Base-by-base conservation (phyloP, 768 basidiomycete genomes). In the Suillus brevipes region DNA sequence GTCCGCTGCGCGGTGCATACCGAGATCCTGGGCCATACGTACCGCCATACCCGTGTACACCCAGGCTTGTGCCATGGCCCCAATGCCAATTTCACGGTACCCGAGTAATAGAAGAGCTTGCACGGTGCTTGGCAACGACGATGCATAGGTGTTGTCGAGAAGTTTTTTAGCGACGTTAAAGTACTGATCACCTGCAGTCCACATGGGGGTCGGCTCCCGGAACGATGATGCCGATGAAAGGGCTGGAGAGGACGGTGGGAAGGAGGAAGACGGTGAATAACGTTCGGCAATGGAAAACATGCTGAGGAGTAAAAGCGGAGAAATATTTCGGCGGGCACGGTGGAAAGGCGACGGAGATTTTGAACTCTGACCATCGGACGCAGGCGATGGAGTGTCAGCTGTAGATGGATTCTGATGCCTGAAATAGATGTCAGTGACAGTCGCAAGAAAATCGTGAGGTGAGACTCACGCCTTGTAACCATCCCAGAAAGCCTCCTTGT, bases 11-110 rank as follows among this genome's bases (percentile, higher is more conserved):
- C 91, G 84, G 71, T 94, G 92, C 84, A 94, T 85, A 9, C 92
- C 92, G 62, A 94, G 75, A 75, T 94, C 92, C 76, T 93, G 92
- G 18, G 92, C 92, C 92, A 95, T 94, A n/a, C 94, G 84, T 43
- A 95, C 88, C 0, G 90, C 93, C 89, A 93, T 91, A 13, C 94
- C 93, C 23, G 88, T 84, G 72, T 90, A 93, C 12, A 88, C 84
- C 94, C 94, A 96, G 38, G 91, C 89, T 75, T 90, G 87, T 9
- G 90, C 89, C 93, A 95, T 96, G 20, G 91, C 87, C 53, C 92
- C 94, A 65, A 94, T 91, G 3, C 94, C 94, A 49, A 94, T 84
- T 76, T 96, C 93, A 9, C 94, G 83, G 72, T 91, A 95, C 8
- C 89, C 90, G 78, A 95, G 83, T 12, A 96, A 82, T 12, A 96